phyloP scores from a whole-genome alignment of 352 stramenopile genomes.

The Globisporangium carolinianum region DNA sequence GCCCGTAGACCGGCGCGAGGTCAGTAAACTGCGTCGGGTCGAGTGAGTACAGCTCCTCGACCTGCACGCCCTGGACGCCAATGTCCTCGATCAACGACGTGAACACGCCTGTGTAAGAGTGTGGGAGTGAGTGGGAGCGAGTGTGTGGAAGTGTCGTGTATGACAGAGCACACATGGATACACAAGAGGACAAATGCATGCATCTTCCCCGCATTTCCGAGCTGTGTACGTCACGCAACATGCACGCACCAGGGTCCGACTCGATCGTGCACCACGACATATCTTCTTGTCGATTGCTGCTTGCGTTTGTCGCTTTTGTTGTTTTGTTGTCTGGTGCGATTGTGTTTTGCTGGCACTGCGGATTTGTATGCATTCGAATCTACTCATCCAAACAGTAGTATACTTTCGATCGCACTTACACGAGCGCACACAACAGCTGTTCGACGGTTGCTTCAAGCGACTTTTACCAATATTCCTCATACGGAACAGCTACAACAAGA shows the following conservation, averaged over 20 bases:
- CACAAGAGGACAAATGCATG: too few relatives aligned
- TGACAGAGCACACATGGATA: neutral
- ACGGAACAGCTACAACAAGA: too few relatives aligned
- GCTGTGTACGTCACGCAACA: too few relatives aligned
- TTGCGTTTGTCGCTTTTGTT: neutral
- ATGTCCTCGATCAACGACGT: slow-evolving; percentile 92
- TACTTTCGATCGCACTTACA: too few relatives aligned
- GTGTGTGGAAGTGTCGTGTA: neutral
- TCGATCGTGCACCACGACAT: slow-evolving; percentile 79
- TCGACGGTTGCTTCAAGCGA: too few relatives aligned
- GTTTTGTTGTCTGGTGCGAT: too few relatives aligned
- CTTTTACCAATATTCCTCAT: too few relatives aligned
- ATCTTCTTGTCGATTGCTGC: slow-evolving; percentile 12
- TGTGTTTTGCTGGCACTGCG: too few relatives aligned
- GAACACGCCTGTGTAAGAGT: slow-evolving; percentile 60
- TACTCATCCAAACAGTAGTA: too few relatives aligned
- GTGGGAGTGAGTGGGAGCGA: neutral
- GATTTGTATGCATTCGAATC: too few relatives aligned
- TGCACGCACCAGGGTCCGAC: slow-evolving; percentile 51
- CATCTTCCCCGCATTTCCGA: too few relatives aligned
- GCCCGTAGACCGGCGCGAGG: slow-evolving; percentile 80
- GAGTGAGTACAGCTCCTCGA: slow-evolving; percentile 92
- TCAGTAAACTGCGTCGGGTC: slow-evolving; percentile 81
- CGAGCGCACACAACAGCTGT: too few relatives aligned
- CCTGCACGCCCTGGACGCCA: slow-evolving; percentile 88